phyloP scores from a whole-genome alignment of 2,329 filamentous ascomycete species.

The Intubia oerlemansii region DNA sequence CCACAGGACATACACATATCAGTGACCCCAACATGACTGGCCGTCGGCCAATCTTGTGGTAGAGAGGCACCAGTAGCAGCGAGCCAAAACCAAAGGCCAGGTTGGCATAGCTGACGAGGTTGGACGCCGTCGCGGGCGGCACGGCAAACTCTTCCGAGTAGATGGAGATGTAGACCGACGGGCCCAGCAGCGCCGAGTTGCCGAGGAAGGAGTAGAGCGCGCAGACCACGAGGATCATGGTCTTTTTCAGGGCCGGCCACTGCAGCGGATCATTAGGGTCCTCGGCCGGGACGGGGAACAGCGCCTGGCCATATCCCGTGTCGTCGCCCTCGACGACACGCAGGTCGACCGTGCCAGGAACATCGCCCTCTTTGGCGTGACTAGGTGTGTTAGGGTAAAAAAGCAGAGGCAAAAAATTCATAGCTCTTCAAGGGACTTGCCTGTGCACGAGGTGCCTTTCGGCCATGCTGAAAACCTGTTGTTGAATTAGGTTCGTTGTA shows the following conservation, averaged over 20 bases:
- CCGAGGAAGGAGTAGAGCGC: constrained; percentile 36
- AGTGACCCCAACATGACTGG: constrained; percentile 21
- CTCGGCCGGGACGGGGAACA: constrained; percentile 37
- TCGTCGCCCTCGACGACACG: constrained; percentile 30
- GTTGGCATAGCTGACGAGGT: constrained; percentile 37
- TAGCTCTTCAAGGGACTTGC: too few species aligned
- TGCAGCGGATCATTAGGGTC: constrained; percentile 40
- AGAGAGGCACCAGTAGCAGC: constrained; percentile 32
- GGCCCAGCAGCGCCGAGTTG: constrained; percentile 32
- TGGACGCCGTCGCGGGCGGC: constrained; percentile 26
- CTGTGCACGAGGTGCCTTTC: too few species aligned
- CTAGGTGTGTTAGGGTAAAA: too few species aligned
- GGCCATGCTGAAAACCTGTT: too few species aligned
- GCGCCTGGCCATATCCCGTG: constrained; percentile 34
- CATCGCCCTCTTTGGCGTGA: constrained; percentile 10
- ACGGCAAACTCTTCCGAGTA: constrained; percentile 30
- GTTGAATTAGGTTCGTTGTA: too few species aligned
- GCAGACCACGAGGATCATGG: constrained; percentile 29
- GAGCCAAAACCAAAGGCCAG: constrained; percentile 36
- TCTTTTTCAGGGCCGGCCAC: constrained; percentile 35
- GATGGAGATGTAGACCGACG: constrained; percentile 34
- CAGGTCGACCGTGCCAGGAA: constrained; percentile 11
- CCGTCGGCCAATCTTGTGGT: constrained; percentile 25
- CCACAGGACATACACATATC: too few species aligned
- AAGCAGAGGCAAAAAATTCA: too few species aligned